Base-by-base conservation (phyloP, 164 flowering plant genomes). In the Berberis vulgaris region DNA sequence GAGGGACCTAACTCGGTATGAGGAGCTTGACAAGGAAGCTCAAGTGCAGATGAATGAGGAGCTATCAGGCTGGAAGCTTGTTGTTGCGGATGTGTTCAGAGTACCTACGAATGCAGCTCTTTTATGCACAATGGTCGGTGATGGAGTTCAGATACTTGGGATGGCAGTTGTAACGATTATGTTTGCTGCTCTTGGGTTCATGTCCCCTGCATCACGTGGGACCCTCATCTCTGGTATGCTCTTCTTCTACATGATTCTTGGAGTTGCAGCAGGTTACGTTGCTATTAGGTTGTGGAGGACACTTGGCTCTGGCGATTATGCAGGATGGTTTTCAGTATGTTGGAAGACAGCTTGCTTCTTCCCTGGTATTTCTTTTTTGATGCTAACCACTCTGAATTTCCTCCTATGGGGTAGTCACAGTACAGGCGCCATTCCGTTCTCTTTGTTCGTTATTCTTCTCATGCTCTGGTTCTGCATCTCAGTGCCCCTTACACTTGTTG, bases 141-240 rank as follows among this genome's bases (percentile, higher is more conserved):
- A 81, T 70, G 88, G 88, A 5, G 77, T 82, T 66, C 85, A 84
- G 78, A 82, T 84, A 61, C 82, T 82, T 44, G 88, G 83, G 45
- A 84, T 82, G 85, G 79, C 84, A 42, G 69, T 82, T 61, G 85
- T 84, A 53, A 84, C 85, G 2, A 80, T 84, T 59, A 38, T 82
- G 70, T 84, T 84, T 73, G 85, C 88, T 56, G 85, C 85, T 9
- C 81, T 84, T 53, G 88, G 85, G 52, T 84, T 84, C 66, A 84
- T 84, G 85, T 82, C 88, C 2, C 88, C 85, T 3, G 88, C 85
- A 13, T 84, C 88, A 54, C 82, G 84, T n/a, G 88, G 88, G 40
- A 73, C 81, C 45, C 85, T 84, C 40, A 42, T 84, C 45, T 72
- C 80, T 49, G 85, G 88, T 54, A 84, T 84, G 88, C 75, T 84